Evolutionary conservation across 2,329 filamentous ascomycete species (phyloP), one percentile per base, ranked within the genome.

Genomic region (Cladosporium sp.): DNA sequence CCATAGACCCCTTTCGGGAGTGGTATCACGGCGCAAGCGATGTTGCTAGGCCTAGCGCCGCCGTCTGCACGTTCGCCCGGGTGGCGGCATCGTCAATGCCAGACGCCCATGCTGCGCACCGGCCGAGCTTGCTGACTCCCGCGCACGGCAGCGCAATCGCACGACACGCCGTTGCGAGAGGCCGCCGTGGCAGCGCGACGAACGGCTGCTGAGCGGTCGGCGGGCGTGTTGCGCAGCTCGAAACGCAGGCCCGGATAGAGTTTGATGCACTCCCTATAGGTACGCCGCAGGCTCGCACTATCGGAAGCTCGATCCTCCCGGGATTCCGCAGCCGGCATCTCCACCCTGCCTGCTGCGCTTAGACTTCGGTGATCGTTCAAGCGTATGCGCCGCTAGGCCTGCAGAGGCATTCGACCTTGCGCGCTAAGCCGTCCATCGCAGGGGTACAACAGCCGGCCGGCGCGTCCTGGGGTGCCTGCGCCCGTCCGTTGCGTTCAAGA

Each of bases 381-480:
- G 19, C 48, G 35, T 40, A 43, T 18, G 35, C 22, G 22, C 31
- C 48, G 48, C 48, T 50, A 50, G 40, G 32, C 40, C 40, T 50
- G 48, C 48, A 50, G 48, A 50, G 48, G 40, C 48, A 33, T 50
- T 37, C 40, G 48, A 22, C 48, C 48, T 43, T 33, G 48, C 48
- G 22, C 22, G 32, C 37, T 50, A 37, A 31, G 31, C 42, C 28
- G 22, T 10, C 32, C 42, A 22, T 11, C 10, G 42, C 48, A 50
- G 41, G 48, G 48, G 48, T 48, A 31, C 28, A 32, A 49, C 37
- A 32, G 28, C 35, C 35, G 33, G 9, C 34, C 46, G 42, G 42
- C 42, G 11, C 19, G 19, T 28, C 19, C 40, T 42, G 40, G 40
- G 40, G 40, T 22, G 13, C 40, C 16, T 42, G 40, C 40, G 14